Conservation (phyloP, 2,329 filamentous ascomycete genomes). For the Myriosclerotinia duriaeana region DNA sequence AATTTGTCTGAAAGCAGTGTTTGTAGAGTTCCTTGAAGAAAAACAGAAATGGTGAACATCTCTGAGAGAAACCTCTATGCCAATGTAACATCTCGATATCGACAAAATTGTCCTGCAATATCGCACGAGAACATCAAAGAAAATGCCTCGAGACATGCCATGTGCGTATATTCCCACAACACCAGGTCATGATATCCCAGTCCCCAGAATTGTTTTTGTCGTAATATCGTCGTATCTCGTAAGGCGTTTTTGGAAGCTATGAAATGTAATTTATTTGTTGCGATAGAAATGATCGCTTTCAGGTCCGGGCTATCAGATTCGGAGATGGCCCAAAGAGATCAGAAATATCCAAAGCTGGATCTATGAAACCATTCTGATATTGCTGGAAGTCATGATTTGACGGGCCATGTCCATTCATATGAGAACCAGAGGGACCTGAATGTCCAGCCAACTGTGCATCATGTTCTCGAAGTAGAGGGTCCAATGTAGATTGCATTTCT, state of each 20-base stretch:
- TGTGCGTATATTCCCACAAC: constrained; percentile 6
- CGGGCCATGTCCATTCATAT: constrained; percentile 17
- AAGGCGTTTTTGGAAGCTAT: background rate
- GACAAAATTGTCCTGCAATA: constrained; percentile 3
- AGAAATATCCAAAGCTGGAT: constrained; percentile 19
- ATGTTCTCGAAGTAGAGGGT: constrained; percentile 22
- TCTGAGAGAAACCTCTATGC: constrained; percentile 13
- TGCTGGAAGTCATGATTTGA: constrained; percentile 11
- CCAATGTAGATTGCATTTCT: constrained; percentile 24
- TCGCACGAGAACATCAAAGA: background rate
- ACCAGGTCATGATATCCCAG: constrained; percentile 15
- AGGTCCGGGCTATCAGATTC: constrained; percentile 16
- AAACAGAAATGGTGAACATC: constrained; percentile 12
- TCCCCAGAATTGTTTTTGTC: constrained; percentile 15
- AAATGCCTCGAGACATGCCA: background rate
- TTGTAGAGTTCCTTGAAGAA: constrained; percentile 7
- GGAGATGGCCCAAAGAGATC: constrained; percentile 21
- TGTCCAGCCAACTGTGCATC: constrained; percentile 22
- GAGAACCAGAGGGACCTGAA: constrained; percentile 6
- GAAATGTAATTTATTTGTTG: constrained; percentile 14
- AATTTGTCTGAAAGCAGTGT: background rate
- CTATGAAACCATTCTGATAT: constrained; percentile 22
- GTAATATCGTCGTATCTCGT: constrained; percentile 13
- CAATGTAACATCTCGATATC: constrained; percentile 12
- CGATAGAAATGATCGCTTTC: background rate